phyloP scores from a whole-genome alignment of 2,329 filamentous ascomycete genomes.

The Ophiostoma tasmaniense region DNA sequence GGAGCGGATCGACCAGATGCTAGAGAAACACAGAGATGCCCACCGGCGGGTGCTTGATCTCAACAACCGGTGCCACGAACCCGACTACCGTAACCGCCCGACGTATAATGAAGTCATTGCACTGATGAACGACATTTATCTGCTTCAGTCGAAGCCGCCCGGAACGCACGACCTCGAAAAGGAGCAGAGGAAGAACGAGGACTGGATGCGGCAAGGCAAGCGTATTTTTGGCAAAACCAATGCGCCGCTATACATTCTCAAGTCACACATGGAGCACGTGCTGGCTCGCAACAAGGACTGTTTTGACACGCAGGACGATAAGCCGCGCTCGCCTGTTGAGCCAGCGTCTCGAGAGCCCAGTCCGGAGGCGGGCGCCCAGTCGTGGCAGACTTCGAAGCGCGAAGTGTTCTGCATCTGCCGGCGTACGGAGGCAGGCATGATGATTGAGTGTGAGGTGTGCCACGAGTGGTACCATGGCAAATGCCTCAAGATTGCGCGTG shows the following conservation, averaged over 20 bases:
- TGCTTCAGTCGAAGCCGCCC: constrained; percentile 83
- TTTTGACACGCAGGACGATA: constrained; percentile 78
- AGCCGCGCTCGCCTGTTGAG: constrained; percentile 81
- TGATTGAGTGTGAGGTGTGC: constrained; percentile 98
- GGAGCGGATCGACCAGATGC: constrained; percentile 74
- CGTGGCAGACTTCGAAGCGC: constrained; percentile 53
- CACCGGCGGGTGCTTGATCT: constrained; percentile 80
- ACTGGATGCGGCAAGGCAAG: constrained; percentile 98
- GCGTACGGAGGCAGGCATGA: constrained; percentile 89
- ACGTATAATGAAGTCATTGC: constrained; percentile 86
- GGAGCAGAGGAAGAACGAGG: constrained; percentile 88
- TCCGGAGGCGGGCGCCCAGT: constrained; percentile 42
- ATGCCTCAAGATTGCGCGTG: constrained; percentile 92
- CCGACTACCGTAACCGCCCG: constrained; percentile 70
- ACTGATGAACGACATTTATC: constrained; percentile 76
- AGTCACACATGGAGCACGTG: constrained; percentile 89
- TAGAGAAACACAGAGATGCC: constrained; percentile 92
- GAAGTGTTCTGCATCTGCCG: constrained; percentile 98
- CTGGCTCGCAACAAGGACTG: constrained; percentile 82
- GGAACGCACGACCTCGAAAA: constrained; percentile 90
- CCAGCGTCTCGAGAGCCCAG: constrained; percentile 77
- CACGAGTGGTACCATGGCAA: constrained; percentile 99
- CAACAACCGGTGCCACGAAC: constrained; percentile 65
- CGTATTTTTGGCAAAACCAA: constrained; percentile 98
- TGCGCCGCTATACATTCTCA: constrained; percentile 89